phyloP scores from a whole-genome alignment of 2,329 filamentous ascomycete genomes.

The Chalaropsis ovoidea region DNA sequence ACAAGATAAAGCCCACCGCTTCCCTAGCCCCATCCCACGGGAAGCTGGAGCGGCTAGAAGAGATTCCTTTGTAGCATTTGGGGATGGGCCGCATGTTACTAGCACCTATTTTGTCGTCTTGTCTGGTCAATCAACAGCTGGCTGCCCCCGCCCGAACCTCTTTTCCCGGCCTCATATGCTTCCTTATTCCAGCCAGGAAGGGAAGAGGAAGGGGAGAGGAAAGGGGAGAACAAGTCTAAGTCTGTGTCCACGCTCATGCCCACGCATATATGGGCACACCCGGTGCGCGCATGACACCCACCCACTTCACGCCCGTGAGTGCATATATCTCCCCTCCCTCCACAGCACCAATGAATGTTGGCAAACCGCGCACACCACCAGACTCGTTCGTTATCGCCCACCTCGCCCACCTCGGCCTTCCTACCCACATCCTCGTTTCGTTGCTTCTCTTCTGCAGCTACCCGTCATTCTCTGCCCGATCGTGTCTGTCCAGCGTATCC shows the following conservation, averaged over 20 bases:
- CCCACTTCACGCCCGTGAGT: neutral
- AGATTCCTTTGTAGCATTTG: neutral
- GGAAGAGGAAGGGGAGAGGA: neutral
- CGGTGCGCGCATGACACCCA: neutral
- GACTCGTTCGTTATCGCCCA: neutral
- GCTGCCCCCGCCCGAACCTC: neutral
- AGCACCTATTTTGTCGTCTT: neutral
- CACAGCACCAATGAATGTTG: neutral
- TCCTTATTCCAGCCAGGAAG: neutral
- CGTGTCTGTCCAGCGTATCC: neutral
- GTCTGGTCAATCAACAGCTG: neutral
- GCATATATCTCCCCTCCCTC: neutral
- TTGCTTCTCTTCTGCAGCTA: neutral
- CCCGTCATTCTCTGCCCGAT: conserved; percentile 2
- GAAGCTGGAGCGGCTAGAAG: neutral
- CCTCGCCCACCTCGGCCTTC: neutral
- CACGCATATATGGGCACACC: neutral
- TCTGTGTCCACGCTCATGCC: neutral
- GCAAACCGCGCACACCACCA: neutral
- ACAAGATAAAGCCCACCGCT: neutral
- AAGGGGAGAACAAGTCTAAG: neutral
- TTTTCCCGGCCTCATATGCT: neutral
- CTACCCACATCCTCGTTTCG: neutral
- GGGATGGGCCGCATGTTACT: neutral
- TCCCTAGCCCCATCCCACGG: neutral